Conservation (phyloP, 305 asterid genomes). For the Fraxinus greggii region DNA sequence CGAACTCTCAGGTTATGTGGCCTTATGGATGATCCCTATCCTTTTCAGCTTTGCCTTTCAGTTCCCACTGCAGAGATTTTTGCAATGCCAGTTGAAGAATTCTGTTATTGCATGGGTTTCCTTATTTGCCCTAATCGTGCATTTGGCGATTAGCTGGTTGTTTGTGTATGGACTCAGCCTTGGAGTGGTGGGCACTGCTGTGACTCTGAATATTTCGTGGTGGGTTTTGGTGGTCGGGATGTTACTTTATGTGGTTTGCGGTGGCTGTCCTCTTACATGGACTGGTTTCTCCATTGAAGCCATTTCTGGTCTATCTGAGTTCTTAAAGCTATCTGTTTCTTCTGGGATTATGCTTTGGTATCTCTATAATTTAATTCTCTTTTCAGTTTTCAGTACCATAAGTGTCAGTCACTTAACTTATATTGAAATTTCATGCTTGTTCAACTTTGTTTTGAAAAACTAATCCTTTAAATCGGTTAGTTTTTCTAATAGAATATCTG, state of each 20-base stretch:
- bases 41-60: slow-evolving; percentile 33
- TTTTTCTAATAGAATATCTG: background rate
- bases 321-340: slow-evolving; percentile 29
- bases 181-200: slow-evolving; percentile 22
- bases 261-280: slow-evolving; percentile 36
- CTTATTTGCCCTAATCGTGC: background rate
- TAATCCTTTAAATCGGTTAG: too few species aligned
- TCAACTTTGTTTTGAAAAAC: too few species aligned
- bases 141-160: slow-evolving; percentile 21
- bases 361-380: background rate
- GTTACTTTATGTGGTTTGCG: slow-evolving; percentile 20
- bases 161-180: slow-evolving; percentile 13
- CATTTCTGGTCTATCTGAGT: slow-evolving; percentile 26
- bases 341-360: slow-evolving; percentile 42
- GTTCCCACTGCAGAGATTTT: slow-evolving; percentile 30
- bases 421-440: too few species aligned
- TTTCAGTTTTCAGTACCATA: too few species aligned
- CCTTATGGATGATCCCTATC: background rate
- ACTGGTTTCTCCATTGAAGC: slow-evolving; percentile 23
- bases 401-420: too few species aligned
- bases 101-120: slow-evolving; percentile 19
- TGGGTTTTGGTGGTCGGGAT: slow-evolving; percentile 28
- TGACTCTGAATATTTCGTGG: slow-evolving; percentile 26
- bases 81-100: slow-evolving; percentile 33
- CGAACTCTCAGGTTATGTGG: background rate